Evolutionary conservation across 208 protist genomes (phyloP).

Genomic region (Acanthamoeba royreba): DNA sequence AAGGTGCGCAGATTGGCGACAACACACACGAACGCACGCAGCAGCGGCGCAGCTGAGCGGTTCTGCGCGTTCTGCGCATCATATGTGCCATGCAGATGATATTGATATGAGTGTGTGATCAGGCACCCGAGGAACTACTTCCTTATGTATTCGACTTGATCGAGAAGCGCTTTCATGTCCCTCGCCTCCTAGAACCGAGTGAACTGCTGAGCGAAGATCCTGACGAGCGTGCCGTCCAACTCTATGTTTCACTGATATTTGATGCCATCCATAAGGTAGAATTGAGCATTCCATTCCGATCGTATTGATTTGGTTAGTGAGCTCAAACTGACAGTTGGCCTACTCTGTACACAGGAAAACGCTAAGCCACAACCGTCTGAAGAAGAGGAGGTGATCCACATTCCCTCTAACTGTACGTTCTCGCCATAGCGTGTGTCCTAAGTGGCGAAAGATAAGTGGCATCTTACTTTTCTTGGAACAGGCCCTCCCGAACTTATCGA

Average conservation of each 20-base stretch:
- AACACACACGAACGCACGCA: no score
- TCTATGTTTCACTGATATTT: background rate
- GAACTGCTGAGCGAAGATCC: background rate
- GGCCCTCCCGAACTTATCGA: background rate
- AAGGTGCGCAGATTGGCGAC: no score
- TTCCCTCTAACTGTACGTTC: background rate
- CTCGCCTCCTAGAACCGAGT: background rate
- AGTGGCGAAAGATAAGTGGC: background rate
- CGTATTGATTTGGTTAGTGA: background rate
- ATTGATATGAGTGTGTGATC: no score
- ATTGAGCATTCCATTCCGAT: background rate
- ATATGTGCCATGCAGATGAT: no score
- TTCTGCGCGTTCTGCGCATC: no score
- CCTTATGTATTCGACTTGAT: background rate
- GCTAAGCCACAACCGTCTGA: background rate
- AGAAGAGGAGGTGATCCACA: background rate
- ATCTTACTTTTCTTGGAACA: background rate
- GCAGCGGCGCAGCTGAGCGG: no score
- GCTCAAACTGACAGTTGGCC: background rate
- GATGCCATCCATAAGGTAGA: background rate
- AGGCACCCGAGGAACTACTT: background rate
- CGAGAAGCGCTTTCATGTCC: background rate
- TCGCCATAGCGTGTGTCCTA: background rate
- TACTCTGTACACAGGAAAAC: background rate
- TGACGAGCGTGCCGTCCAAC: background rate